These are phyloP conservation scores for Oidiodendron maius DNA, from an alignment of 495 filamentous ascomycete genomes.

Conservation along the genomic window DNA sequence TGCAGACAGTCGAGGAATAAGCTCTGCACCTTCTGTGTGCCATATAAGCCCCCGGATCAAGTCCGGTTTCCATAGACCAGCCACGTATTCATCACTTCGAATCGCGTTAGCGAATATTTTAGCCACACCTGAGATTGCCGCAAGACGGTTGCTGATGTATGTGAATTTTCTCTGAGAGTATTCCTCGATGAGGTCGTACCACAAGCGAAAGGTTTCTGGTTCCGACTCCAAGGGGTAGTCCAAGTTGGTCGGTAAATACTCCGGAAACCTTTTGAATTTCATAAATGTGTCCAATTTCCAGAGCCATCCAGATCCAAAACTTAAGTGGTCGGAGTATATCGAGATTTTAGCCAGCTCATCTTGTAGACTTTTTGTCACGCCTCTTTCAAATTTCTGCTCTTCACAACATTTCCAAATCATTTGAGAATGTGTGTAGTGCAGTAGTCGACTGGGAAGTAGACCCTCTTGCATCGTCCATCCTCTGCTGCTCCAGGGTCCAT, in stretches of 20 bases:
- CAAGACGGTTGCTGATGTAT: constrained; percentile 16
- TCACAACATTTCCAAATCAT: constrained; percentile 20
- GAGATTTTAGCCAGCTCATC: no score
- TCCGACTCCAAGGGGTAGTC: constrained; percentile 15
- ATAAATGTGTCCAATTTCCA: no score
- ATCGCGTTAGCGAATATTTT: constrained; percentile 13
- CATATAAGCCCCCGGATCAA: no score
- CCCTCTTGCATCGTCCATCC: constrained; percentile 25
- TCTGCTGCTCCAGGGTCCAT: constrained; percentile 14
- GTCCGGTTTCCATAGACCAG: constrained; percentile 19
- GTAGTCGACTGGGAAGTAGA: constrained; percentile 20
- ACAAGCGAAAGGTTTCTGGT: constrained; percentile 13
- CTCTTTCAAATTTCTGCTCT: no score
- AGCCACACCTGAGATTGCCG: constrained; percentile 16
- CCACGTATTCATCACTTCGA: constrained; percentile 15
- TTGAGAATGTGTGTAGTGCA: constrained; percentile 18
- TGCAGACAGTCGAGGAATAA: no score
- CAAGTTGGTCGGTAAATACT: constrained; percentile 12
- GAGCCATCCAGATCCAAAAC: no score
- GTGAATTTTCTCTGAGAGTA: constrained; percentile 14
- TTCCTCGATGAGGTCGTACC: constrained; percentile 16
- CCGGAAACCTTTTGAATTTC: no score
- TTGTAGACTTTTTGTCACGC: no score
- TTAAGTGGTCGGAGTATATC: no score
- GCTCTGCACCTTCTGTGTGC: no score